Evolutionary conservation across 345 rosid genomes (phyloP).

Genomic region (Hirschfeldia incana): DNA sequence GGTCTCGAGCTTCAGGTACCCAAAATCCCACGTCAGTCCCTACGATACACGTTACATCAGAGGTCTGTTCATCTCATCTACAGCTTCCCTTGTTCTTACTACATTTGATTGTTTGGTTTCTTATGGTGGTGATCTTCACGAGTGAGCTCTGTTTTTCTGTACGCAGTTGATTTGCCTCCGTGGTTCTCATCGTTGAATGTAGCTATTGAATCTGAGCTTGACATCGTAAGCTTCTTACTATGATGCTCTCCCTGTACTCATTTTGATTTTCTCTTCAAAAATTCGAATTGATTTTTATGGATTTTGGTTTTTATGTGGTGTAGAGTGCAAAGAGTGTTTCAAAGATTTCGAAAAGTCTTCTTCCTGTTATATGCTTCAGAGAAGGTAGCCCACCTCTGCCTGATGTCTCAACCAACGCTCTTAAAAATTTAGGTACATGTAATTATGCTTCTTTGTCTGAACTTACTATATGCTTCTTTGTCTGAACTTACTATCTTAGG

Average conservation of each 20-base stretch:
- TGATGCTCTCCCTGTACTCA: not conserved
- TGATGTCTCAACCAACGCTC: constrained; percentile 55
- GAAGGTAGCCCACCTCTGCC: constrained; percentile 96
- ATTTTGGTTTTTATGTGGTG: not conserved
- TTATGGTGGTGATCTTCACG: not conserved
- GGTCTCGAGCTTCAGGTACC: constrained; percentile 69
- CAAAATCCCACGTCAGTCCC: constrained; percentile 57
- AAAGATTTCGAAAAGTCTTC: constrained; percentile 50
- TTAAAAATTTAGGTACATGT: constrained; percentile 54
- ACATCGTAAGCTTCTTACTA: constrained; percentile 62
- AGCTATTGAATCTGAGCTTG: constrained; percentile 70
- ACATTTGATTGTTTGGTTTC: not conserved
- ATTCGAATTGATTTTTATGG: not conserved
- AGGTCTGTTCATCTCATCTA: constrained; percentile 42
- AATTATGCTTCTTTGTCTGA: not conserved
- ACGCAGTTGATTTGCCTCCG: constrained; percentile 84
- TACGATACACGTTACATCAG: constrained; percentile 70
- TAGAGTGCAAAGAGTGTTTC: constrained; percentile 52
- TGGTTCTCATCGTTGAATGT: constrained; percentile 87
- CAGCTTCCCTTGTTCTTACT: not conserved
- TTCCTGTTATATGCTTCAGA: constrained; percentile 86
- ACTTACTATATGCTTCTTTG: constrained; percentile 11
- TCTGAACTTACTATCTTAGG: constrained; percentile 17
- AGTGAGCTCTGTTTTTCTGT: constrained; percentile 24
- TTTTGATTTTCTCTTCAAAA: not conserved